Base-by-base conservation (phyloP, 1,284 basidiomycete genomes). In the Erythrobasidium hasegawianum region DNA sequence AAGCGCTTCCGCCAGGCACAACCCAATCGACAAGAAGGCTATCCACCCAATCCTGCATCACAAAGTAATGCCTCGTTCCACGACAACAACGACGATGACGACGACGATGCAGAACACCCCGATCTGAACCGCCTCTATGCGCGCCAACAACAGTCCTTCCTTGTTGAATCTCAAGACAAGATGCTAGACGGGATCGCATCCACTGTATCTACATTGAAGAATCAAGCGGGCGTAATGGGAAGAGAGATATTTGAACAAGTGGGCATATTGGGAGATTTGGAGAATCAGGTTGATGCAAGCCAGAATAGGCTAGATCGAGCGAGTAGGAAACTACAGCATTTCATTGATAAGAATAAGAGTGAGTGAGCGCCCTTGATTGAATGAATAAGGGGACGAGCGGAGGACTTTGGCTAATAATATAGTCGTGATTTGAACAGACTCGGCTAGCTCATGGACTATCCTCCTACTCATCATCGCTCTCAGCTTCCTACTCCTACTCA, bases 221-320 rank as follows among this genome's bases (percentile, higher is more conserved):
- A 88, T 70, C 92, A 95, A 78, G 92, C 92, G 1, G 88, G 87
- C 2, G 79, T 94, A 43, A 96, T 96, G 84, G 92, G 92, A 0
- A 84, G 84, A 59, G 92, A 96, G 76, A 88, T 94, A 54, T 80
- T 77, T 4, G 89, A 92, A 75, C 92, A 95, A 72, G 88, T 86
- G 71, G 89, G 67, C 11, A 24, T 69, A 58, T 58, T 69, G 5
- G 54, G 53, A 14, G 56, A 59, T 18, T 27, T 69, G 5, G 64
- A 66, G 27, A 47, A 41, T 8, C 39, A 50, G 2, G 68, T 69
- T 4, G 58, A 68, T 11, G 50, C 54, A 16, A 61, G 61, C 22
- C 58, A 69, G 52, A 58, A 47, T 47, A 33, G 65, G 49, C 54
- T 69, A 2, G 64, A 62, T 26, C 55, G 52, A 29, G 64, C 68